Base-by-base conservation (phyloP, 331 rosid genomes). In the Ulmus americana region DNA sequence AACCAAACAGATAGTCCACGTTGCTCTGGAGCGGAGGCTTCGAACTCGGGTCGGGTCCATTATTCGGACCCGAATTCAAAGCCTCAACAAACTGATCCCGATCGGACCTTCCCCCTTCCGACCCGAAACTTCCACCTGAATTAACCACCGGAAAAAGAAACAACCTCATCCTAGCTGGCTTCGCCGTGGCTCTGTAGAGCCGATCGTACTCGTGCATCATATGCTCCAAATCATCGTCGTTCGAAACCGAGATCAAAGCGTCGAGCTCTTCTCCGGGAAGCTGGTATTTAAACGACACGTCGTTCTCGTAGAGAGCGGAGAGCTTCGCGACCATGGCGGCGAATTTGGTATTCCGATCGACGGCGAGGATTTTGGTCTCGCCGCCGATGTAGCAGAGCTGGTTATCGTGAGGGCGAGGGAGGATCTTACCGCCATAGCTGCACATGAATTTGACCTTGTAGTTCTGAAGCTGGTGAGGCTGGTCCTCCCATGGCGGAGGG, bases 171-270 rank as follows among this genome's bases (percentile, higher is more conserved):
- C 98, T 65, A 4, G 94, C 85, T 0, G 95, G 95, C 68, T 61
- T 83, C 41, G 80, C 80, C 0, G 96, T 80, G 48, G 83, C 70
- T 0, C 96, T 85, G 56, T 69, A 86, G 67, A 88, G 90, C 7
- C 98, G 98, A 63, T 92, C 98, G 57, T 81, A 92, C 76, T 92
- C 98, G 60, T 83, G 87, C 98, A 92, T 92, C 98, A 92, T 86
- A 62, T 88, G 95, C 39, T 92, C 95, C 0, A 92, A 85, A 62
- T 92, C 98, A 14, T 92, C 98, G 38, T 92, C 98, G 80, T 83
- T 92, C 11, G 95, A 69, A 41, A 91, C 95, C 5, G 95, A 91
- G 42, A 91, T 88, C 61, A 91, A 70, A 3, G 96, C 96, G 41
- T 91, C 97, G 5, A 91, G 95, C 38, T 86, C 97, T 48, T 91